A percentile compares a stretch with the other conserved stretches of the same genome.
phyloP scores from a whole-genome alignment of 1,284 basidiomycete genomes.

The Xerocomus nothofagi region DNA sequence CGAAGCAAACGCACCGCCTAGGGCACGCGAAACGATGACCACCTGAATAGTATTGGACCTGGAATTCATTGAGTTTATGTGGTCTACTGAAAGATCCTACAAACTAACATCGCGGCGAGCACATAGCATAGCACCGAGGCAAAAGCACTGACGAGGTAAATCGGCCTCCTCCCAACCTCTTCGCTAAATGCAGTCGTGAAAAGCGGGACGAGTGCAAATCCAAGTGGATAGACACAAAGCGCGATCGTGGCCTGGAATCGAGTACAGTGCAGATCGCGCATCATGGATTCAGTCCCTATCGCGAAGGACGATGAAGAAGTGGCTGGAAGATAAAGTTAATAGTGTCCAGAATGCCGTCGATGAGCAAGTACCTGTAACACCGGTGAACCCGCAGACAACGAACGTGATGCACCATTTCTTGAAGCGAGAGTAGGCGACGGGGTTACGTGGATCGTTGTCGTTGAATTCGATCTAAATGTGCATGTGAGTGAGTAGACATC shows the following conservation, averaged over 20 bases:
- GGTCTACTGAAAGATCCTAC: background rate
- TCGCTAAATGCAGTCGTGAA: slow-evolving; percentile 49
- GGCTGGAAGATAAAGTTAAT: slow-evolving; percentile 33
- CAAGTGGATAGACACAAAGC: slow-evolving; percentile 43
- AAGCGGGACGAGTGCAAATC: slow-evolving; percentile 49
- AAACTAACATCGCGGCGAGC: slow-evolving; percentile 51
- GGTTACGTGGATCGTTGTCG: slow-evolving; percentile 25
- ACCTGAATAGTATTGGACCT: slow-evolving; percentile 28
- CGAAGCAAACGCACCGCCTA: slow-evolving; percentile 38
- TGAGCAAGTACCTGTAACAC: slow-evolving; percentile 22
- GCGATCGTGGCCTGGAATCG: slow-evolving; percentile 38
- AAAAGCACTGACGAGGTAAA: slow-evolving; percentile 43
- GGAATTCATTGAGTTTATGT: background rate
- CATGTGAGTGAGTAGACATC: background rate
- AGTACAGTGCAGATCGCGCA: slow-evolving; percentile 40
- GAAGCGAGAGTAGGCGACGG: slow-evolving; percentile 19
- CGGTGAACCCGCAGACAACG: slow-evolving; percentile 29
- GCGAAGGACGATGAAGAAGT: slow-evolving; percentile 44
- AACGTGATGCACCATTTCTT: slow-evolving; percentile 31
- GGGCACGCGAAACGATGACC: slow-evolving; percentile 29
- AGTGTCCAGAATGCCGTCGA: background rate
- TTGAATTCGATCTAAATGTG: slow-evolving; percentile 22
- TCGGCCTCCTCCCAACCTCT: slow-evolving; percentile 48
- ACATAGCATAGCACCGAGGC: slow-evolving; percentile 48
- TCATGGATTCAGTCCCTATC: slow-evolving; percentile 41